A percentile compares a stretch with the other conserved stretches of the same genome.
Evolutionary conservation across 2,329 filamentous ascomycete genomes (phyloP).

Genomic region (Fusarium pseudonygamai): DNA sequence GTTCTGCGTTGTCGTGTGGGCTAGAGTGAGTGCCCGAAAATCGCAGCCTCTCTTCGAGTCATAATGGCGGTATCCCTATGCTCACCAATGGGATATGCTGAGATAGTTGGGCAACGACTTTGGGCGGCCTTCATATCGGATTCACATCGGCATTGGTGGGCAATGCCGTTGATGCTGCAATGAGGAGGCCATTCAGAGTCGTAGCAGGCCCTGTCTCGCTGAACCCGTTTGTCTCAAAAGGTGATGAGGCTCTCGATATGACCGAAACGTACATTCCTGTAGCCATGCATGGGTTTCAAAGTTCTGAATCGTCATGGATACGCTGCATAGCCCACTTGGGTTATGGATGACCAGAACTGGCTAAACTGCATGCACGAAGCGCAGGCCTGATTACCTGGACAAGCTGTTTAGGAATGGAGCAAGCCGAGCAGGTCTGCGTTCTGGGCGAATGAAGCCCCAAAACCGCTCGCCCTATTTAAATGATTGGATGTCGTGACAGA

Average conservation of each 20-base stretch:
- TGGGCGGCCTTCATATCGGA: constrained; percentile 27
- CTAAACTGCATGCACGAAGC: constrained; percentile 30
- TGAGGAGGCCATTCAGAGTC: constrained; percentile 33
- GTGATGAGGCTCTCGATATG: constrained; percentile 39
- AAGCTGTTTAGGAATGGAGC: constrained; percentile 32
- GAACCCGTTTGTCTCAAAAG: constrained; percentile 30
- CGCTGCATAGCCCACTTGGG: constrained; percentile 31
- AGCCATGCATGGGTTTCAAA: constrained; percentile 35
- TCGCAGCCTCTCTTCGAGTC: constrained; percentile 34
- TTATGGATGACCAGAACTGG: constrained; percentile 33
- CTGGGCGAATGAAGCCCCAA: constrained; percentile 27
- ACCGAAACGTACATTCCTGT: constrained; percentile 23
- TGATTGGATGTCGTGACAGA: constrained; percentile 39
- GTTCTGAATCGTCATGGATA: constrained; percentile 29
- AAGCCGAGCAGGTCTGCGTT: constrained; percentile 31
- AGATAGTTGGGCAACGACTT: constrained; percentile 35
- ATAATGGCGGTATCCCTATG: constrained; percentile 40
- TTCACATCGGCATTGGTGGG: constrained; percentile 31
- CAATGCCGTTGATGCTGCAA: constrained; percentile 33
- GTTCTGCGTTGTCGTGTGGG: constrained; percentile 35
- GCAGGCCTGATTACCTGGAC: constrained; percentile 32
- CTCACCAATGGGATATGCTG: constrained; percentile 38
- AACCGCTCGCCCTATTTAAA: constrained; percentile 38
- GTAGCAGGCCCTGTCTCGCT: constrained; percentile 17
- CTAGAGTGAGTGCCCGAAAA: constrained; percentile 29